A percentile compares a stretch with the other conserved stretches of the same genome.
phyloP scores from a whole-genome alignment of 768 basidiomycete genomes.

The Gautieria morchelliformis region DNA sequence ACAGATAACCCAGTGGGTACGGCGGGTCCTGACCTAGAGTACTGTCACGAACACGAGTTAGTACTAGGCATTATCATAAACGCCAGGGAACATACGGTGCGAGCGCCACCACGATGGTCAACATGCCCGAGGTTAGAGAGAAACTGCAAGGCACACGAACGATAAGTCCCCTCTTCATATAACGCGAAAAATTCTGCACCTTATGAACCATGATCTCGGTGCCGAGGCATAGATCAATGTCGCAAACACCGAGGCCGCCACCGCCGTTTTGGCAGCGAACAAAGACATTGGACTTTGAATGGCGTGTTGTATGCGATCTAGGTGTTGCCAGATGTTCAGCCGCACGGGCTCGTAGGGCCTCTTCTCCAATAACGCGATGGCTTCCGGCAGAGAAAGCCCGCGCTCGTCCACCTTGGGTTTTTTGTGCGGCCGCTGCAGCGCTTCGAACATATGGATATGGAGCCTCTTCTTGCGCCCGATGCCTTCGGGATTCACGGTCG shows the following conservation, averaged over 20 bases:
- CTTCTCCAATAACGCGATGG: constrained; percentile 18
- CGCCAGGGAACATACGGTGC: constrained; percentile 17
- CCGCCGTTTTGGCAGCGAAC: constrained; percentile 19
- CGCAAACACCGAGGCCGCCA: constrained; percentile 17
- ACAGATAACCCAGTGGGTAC: too few species aligned
- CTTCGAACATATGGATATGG: constrained; percentile 22
- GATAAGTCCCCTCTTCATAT: background rate
- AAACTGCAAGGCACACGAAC: constrained; percentile 5
- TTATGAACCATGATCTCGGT: constrained; percentile 18
- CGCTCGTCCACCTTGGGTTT: background rate
- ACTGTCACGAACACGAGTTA: background rate
- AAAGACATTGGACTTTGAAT: constrained; percentile 11
- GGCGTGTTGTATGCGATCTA: constrained; percentile 10
- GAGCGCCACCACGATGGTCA: constrained; percentile 23
- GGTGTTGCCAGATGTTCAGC: constrained; percentile 9
- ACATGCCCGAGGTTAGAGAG: constrained; percentile 17
- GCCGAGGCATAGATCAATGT: constrained; percentile 18
- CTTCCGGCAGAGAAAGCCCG: constrained; percentile 16
- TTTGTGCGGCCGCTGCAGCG: constrained; percentile 6
- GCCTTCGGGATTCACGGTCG: constrained; percentile 1
- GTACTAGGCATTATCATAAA: background rate
- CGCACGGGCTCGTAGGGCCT: constrained; percentile 9
- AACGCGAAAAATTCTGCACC: background rate
- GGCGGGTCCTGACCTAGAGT: background rate
- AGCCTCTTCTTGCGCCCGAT: constrained; percentile 8